Evolutionary conservation across 225 moss, liverwort and hornwort species (phyloP).

Genomic region (Bryum argenteum): DNA sequence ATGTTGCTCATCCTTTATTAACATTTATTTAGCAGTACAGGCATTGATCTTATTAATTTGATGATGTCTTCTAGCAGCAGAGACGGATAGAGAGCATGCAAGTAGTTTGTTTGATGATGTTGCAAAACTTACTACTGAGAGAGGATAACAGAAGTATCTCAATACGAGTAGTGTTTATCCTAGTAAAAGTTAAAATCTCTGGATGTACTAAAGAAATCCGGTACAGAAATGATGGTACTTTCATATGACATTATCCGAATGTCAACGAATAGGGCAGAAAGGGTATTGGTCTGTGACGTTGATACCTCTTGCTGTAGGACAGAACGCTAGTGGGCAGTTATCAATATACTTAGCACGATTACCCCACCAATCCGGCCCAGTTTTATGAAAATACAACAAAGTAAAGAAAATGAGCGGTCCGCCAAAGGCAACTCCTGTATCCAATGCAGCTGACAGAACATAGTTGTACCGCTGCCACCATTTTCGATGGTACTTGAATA

Average conservation of each 20-base stretch:
- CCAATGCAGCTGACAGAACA: slow-evolving; percentile 38
- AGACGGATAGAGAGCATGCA: neutral
- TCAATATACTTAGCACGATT: slow-evolving; percentile 37
- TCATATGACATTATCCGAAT: neutral
- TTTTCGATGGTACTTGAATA: slow-evolving; percentile 47
- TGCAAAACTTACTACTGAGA: neutral
- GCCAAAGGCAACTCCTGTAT: slow-evolving; percentile 39
- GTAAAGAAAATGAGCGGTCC: slow-evolving; percentile 41
- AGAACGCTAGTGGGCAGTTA: slow-evolving; percentile 45
- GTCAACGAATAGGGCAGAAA: slow-evolving; percentile 40
- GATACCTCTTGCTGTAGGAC: slow-evolving; percentile 39
- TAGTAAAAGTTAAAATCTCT: neutral
- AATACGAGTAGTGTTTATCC: neutral
- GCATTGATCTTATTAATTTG: slow-evolving; percentile 1
- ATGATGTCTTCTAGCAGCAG: neutral
- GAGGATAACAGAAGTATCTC: neutral
- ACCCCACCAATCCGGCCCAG: slow-evolving; percentile 44
- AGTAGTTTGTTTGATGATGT: neutral
- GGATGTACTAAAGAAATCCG: neutral
- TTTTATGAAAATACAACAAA: slow-evolving; percentile 34
- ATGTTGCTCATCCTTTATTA: neutral
- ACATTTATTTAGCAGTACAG: neutral
- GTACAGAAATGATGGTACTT: neutral
- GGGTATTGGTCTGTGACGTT: slow-evolving; percentile 43
- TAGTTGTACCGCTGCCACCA: slow-evolving; percentile 55